These are phyloP conservation scores for Aspergillus transmontanensis DNA, from an alignment of 2,329 filamentous ascomycete genomes.

Conservation along the genomic window DNA sequence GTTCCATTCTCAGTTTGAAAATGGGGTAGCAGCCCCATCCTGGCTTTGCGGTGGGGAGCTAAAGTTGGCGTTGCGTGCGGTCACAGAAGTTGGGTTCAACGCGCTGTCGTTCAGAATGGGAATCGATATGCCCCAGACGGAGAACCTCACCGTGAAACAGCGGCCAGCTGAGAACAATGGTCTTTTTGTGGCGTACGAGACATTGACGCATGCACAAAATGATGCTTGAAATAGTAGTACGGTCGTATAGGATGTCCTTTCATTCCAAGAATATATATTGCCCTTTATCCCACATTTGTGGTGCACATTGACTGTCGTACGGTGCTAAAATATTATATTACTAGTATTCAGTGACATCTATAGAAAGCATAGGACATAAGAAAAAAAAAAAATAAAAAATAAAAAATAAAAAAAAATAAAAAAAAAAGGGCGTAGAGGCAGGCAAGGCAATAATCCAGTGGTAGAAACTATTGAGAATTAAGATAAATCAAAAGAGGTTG, in stretches of 20 bases:
- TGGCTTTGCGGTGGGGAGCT: neutral
- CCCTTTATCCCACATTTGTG: no score
- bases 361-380: no score
- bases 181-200: neutral
- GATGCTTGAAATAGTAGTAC: neutral
- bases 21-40: neutral
- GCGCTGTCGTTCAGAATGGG: neutral
- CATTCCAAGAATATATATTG: no score
- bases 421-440: no score
- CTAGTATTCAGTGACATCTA: no score
- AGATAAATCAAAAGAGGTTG: no score
- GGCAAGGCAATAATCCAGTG: no score
- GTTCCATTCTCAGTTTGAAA: neutral
- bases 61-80: neutral
- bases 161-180: neutral
- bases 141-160: neutral
- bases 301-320: no score
- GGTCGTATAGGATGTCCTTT: neutral
- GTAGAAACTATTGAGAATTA: no score
- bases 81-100: neutral
- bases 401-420: no score
- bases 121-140: neutral
- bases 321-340: no score
- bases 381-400: no score
- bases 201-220: conserved; percentile 1